A percentile compares a stretch with the other conserved stretches of the same genome.
Evolutionary conservation across 768 basidiomycete species (phyloP).

Genomic region (Leccinum broughii): DNA sequence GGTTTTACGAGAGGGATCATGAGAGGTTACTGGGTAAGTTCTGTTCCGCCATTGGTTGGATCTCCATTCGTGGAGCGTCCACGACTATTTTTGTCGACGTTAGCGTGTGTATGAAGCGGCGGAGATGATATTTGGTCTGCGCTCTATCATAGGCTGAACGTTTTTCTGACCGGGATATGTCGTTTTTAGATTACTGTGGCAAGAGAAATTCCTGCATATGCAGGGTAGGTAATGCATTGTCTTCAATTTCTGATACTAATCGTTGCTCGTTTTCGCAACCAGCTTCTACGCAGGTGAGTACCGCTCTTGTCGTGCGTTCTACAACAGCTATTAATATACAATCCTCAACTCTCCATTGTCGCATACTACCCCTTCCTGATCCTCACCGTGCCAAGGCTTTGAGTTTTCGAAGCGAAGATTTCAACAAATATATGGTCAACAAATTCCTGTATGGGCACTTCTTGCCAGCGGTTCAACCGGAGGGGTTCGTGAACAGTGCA

Average conservation of each 20-base stretch:
- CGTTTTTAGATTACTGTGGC: constrained; percentile 74
- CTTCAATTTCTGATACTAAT: not conserved
- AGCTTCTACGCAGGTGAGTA: constrained; percentile 68
- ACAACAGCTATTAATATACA: not conserved
- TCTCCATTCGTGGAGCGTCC: not conserved
- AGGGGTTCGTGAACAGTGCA: constrained; percentile 51
- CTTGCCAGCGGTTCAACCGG: constrained; percentile 82
- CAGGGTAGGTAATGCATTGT: constrained; percentile 47
- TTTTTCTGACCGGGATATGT: constrained; percentile 1
- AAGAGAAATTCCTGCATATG: constrained; percentile 95
- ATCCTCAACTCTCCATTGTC: not conserved
- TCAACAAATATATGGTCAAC: constrained; percentile 55
- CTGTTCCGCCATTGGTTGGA: constrained; percentile 8
- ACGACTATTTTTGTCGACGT: not conserved
- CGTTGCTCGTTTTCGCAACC: not conserved
- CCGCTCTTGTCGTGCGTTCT: not conserved
- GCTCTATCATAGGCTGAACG: not conserved
- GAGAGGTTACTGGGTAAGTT: constrained; percentile 90
- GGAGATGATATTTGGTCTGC: not conserved
- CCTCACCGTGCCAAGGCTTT: constrained; percentile 51
- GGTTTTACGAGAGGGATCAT: constrained; percentile 89
- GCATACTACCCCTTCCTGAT: not conserved
- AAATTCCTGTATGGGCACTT: constrained; percentile 83
- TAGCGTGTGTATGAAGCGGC: not conserved
- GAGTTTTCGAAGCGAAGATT: constrained; percentile 88